Evolutionary conservation across 495 filamentous ascomycete species (phyloP), one percentile per base, ranked within the genome.

Genomic region (Penicillium desertorum): DNA sequence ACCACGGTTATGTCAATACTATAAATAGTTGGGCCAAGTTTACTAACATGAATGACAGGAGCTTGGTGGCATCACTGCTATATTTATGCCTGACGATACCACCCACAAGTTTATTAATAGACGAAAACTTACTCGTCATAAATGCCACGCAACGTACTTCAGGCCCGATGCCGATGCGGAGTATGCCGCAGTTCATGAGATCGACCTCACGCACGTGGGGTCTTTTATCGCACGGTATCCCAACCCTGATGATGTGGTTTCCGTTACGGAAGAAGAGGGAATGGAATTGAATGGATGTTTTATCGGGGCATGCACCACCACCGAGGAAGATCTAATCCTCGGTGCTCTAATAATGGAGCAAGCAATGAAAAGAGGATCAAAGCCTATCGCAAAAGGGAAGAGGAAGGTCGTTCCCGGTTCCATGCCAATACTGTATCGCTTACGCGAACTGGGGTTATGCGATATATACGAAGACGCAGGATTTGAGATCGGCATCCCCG

Each of bases 261-360:
- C 78, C 5, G 71, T 78, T 0, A 47, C 39, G 3, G 67, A 74
- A 8, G 17, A 62, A 16, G 55, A 60, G 17, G 68, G 60, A 0
- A 73, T 68, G 50, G 29, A 60, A 4, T 54, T 81, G 3, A 73
- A 79, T 51, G 77, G 76, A 1, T 75, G 72, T 48, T 79, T 81
- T 47, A 79, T 81, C 10, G 78, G 77, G n/a, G 77, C 76, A 7
- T 78, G 78, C 60, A 81, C 76, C 1, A 79, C 77, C 0, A 67
- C 77, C 1, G 74, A 78, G 45, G 77, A 81, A 51, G 77, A 80
- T 49, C 56, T 80, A 1, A 71, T 79, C 20, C 51, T 79, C 2
- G 76, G 58, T 0, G 76, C 69, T 0, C 53, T 79, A 19, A 71
- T 78, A 0, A 60, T 78, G 0, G 72, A 76, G 45, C 43, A 61